These are phyloP conservation scores for Nevesoporus exiguus DNA, from an alignment of 768 basidiomycete species.

Conservation along the genomic window DNA sequence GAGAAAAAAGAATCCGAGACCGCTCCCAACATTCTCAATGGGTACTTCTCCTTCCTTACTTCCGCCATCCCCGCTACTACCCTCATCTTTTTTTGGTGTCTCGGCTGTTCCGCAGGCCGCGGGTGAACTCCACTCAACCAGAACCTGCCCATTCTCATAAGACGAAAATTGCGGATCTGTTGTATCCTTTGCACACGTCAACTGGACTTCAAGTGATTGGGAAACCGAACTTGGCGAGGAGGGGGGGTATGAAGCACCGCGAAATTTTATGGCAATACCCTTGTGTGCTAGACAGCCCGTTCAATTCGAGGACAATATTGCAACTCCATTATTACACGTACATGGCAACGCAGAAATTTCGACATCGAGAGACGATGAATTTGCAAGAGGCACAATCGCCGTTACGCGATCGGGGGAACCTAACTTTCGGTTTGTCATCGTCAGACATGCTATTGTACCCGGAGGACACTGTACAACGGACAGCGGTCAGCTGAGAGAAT, in stretches of 20 bases:
- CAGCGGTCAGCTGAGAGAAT: slow-evolving; percentile 4
- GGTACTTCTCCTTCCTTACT: slow-evolving; percentile 26
- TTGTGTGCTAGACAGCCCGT: slow-evolving; percentile 43
- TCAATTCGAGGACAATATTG: not conserved
- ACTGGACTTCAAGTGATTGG: slow-evolving; percentile 59
- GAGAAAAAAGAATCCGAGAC: slow-evolving; percentile 86
- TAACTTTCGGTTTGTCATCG: slow-evolving; percentile 58
- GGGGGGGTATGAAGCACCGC: slow-evolving; percentile 60
- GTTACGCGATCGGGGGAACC: slow-evolving; percentile 56
- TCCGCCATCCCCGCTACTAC: slow-evolving; percentile 12
- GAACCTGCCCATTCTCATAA: slow-evolving; percentile 54
- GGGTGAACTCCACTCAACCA: slow-evolving; percentile 60
- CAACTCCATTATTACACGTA: slow-evolving; percentile 32
- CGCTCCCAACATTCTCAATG: slow-evolving; percentile 55
- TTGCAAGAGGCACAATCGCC: slow-evolving; percentile 73
- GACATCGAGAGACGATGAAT: slow-evolving; percentile 29
- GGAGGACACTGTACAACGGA: slow-evolving; percentile 50
- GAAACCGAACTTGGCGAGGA: slow-evolving; percentile 39
- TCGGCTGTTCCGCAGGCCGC: slow-evolving; percentile 50
- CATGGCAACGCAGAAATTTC: slow-evolving; percentile 30
- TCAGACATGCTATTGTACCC: slow-evolving; percentile 74
- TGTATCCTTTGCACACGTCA: slow-evolving; percentile 50
- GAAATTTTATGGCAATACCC: slow-evolving; percentile 53
- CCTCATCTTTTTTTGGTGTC: slow-evolving; percentile 27
- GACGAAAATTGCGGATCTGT: slow-evolving; percentile 51